Conservation (phyloP, 139 green algal genomes). For the Coelastrella sp. region DNA sequence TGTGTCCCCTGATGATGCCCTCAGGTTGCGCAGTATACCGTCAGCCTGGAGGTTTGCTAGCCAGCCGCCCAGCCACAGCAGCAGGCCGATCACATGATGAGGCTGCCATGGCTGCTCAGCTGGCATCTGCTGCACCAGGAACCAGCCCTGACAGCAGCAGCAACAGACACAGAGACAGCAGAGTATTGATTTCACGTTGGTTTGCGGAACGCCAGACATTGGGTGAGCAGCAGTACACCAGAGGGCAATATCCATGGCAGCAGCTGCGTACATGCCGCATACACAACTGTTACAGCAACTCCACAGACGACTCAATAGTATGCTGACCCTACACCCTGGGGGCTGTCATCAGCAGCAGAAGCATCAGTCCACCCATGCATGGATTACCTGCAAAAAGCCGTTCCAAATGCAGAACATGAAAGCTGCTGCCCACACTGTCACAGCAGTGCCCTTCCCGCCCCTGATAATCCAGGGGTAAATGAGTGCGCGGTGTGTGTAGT, state of each 20-base stretch:
- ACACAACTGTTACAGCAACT: no score
- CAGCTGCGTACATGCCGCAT: no score
- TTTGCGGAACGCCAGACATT: no score
- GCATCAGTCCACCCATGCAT: neutral
- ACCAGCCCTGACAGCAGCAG: slow-evolving; percentile 52
- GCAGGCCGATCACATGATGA: slow-evolving; percentile 46
- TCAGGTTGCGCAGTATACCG: slow-evolving; percentile 68
- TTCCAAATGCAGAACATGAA: slow-evolving; percentile 81
- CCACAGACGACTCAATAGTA: no score
- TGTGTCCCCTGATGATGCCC: slow-evolving; percentile 63
- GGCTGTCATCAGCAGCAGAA: no score
- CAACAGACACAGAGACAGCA: neutral
- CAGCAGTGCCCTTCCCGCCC: slow-evolving; percentile 69
- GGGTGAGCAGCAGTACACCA: no score
- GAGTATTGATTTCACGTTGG: neutral
- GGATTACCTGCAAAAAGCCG: slow-evolving; percentile 75
- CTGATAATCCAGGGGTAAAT: slow-evolving; percentile 71
- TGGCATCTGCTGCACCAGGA: slow-evolving; percentile 47
- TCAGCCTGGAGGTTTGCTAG: slow-evolving; percentile 74
- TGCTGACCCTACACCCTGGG: no score
- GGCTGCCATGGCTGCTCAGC: neutral
- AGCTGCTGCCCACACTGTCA: slow-evolving; percentile 72
- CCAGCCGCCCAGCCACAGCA: slow-evolving; percentile 69
- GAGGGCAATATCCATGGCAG: no score
- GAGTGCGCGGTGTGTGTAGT: slow-evolving; percentile 69